Evolutionary conservation across 2,329 filamentous ascomycete species (phyloP).

Genomic region (Ceratocystis colombiana): DNA sequence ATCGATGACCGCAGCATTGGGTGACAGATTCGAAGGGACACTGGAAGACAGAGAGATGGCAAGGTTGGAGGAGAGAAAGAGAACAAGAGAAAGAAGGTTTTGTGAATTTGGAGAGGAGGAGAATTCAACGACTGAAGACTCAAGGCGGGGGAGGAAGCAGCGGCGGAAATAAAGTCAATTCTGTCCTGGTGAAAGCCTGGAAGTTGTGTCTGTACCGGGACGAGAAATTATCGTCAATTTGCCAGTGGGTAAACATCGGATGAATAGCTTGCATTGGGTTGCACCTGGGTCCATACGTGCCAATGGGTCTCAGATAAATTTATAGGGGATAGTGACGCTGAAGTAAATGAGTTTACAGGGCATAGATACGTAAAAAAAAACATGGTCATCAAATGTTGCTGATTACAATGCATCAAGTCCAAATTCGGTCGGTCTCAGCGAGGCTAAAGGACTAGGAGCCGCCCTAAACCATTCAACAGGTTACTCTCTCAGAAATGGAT

Average conservation of each 20-base stretch:
- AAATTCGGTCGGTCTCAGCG: too few species aligned
- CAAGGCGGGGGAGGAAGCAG: neutral
- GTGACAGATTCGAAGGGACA: neutral
- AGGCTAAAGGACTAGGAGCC: too few species aligned
- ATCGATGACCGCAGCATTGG: slow-evolving; percentile 59
- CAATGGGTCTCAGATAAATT: neutral
- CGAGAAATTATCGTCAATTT: slow-evolving; percentile 26
- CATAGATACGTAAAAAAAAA: neutral
- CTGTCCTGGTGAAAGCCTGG: slow-evolving; percentile 20
- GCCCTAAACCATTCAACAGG: neutral
- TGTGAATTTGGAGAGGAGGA: slow-evolving; percentile 6
- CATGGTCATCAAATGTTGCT: neutral
- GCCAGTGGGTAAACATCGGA: slow-evolving; percentile 34
- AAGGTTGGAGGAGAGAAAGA: slow-evolving; percentile 25
- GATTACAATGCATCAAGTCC: neutral
- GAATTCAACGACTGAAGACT: neutral
- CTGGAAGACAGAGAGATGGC: slow-evolving; percentile 31
- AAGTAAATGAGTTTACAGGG: neutral
- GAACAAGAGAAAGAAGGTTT: neutral
- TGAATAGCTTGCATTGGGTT: slow-evolving; percentile 30
- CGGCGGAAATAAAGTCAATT: neutral
- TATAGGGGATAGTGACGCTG: neutral
- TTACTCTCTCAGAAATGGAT: too few species aligned
- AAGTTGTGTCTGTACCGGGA: slow-evolving; percentile 38
- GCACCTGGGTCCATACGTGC: neutral